Evolutionary conservation across 1,139 yeast genomes (phyloP).

Genomic region (Pichia sp.): DNA sequence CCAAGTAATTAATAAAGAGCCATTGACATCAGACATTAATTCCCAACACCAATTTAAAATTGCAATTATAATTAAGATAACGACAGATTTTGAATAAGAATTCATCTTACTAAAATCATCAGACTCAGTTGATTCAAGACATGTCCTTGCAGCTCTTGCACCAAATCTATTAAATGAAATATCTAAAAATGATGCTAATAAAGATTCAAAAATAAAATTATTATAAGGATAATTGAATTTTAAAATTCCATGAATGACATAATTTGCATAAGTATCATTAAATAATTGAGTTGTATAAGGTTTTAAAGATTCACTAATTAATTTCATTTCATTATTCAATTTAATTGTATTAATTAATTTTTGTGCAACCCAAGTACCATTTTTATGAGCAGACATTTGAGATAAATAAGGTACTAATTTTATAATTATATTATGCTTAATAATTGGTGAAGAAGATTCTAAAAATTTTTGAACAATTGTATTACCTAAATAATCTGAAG

Average conservation of each 20-base stretch:
- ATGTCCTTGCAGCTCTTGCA: constrained; percentile 89
- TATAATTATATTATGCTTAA: constrained; percentile 77
- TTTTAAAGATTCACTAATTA: constrained; percentile 64
- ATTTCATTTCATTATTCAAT: constrained; percentile 58
- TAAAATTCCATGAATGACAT: constrained; percentile 89
- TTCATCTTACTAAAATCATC: constrained; percentile 51
- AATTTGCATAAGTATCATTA: constrained; percentile 94
- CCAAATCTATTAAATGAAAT: constrained; percentile 91
- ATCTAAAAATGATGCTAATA: constrained; percentile 70
- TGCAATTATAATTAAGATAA: constrained; percentile 69
- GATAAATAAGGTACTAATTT: constrained; percentile 75
- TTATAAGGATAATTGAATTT: constrained; percentile 71
- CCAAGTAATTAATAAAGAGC: constrained; percentile 89
- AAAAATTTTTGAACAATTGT: constrained; percentile 91
- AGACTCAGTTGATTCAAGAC: constrained; percentile 57
- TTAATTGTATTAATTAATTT: constrained; percentile 77
- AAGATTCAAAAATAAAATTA: constrained; percentile 82
- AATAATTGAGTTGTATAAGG: constrained; percentile 83
- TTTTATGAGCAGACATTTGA: constrained; percentile 90
- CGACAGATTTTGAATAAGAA: constrained; percentile 29
- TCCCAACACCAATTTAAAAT: constrained; percentile 76
- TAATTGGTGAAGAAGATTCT: constrained; percentile 59
- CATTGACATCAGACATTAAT: constrained; percentile 77
- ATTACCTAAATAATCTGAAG: constrained; percentile 91
- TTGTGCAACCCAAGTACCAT: constrained; percentile 99